These are phyloP conservation scores for Solanum chiquidenum DNA, from an alignment of 257 asterid genomes.

Conservation along the genomic window DNA sequence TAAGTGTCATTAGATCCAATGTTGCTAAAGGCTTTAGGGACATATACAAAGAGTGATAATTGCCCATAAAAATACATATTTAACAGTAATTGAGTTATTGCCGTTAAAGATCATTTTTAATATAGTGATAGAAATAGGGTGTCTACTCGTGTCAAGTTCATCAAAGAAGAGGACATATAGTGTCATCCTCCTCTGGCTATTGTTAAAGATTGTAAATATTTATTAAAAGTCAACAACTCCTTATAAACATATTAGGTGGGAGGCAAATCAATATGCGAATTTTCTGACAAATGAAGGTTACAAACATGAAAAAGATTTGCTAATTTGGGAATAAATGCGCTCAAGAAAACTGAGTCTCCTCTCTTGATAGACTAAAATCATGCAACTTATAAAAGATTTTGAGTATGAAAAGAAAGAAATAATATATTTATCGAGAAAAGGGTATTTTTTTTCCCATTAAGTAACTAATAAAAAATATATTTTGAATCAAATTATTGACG, in stretches of 20 bases:
- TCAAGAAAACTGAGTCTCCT: neutral
- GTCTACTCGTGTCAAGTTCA: neutral
- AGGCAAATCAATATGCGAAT: neutral
- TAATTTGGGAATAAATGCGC: neutral
- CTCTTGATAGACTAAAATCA: neutral
- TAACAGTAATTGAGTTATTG: no score
- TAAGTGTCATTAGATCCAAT: no score
- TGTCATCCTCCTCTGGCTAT: neutral
- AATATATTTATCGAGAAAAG: neutral
- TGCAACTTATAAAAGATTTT: neutral
- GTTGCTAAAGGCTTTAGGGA: no score
- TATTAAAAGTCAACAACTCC: neutral
- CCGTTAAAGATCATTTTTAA: no score
- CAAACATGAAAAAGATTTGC: neutral
- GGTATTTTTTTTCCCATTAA: neutral
- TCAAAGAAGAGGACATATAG: neutral
- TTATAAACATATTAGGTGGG: neutral
- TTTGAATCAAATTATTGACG: neutral
- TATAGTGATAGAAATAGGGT: neutral
- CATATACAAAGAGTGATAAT: no score
- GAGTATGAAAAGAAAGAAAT: neutral
- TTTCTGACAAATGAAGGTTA: neutral
- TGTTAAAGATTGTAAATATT: neutral
- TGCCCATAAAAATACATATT: no score
- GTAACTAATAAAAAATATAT: no score